phyloP scores from a whole-genome alignment of 2,329 filamentous ascomycete species.

The Fusarium pilosicola region DNA sequence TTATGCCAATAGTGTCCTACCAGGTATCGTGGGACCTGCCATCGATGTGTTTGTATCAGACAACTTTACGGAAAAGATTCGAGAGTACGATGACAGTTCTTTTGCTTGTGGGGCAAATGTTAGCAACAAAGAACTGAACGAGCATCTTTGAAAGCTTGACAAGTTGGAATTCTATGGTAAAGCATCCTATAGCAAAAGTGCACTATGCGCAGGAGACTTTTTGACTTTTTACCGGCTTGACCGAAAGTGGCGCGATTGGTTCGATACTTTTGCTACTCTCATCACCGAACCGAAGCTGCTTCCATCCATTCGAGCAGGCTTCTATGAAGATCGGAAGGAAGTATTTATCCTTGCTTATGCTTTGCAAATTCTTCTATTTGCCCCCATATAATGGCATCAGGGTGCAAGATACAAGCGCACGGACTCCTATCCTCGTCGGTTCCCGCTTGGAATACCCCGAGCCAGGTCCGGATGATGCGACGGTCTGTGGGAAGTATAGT shows the following conservation, averaged over 20 bases:
- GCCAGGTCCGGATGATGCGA: background rate
- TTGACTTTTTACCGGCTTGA: background rate
- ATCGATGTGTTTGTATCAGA: background rate
- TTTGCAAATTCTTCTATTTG: background rate
- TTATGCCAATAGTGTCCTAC: background rate
- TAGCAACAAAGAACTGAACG: background rate
- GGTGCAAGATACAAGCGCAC: background rate
- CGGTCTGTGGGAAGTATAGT: background rate
- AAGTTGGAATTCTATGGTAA: no score
- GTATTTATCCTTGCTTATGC: background rate
- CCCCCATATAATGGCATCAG: background rate
- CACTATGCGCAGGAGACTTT: background rate
- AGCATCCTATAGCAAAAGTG: no score
- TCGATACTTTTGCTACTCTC: background rate
- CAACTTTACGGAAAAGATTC: fast-evolving
- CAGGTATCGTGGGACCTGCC: background rate
- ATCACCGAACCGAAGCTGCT: background rate
- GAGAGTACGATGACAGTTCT: background rate
- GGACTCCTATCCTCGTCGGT: background rate
- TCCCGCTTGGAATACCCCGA: background rate
- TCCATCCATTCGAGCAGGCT: no score
- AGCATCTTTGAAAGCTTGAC: background rate
- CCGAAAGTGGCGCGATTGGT: background rate
- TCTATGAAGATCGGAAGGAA: no score
- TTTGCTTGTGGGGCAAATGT: background rate